phyloP scores from a whole-genome alignment of 345 rosid genomes.

The Turritis glabra region DNA sequence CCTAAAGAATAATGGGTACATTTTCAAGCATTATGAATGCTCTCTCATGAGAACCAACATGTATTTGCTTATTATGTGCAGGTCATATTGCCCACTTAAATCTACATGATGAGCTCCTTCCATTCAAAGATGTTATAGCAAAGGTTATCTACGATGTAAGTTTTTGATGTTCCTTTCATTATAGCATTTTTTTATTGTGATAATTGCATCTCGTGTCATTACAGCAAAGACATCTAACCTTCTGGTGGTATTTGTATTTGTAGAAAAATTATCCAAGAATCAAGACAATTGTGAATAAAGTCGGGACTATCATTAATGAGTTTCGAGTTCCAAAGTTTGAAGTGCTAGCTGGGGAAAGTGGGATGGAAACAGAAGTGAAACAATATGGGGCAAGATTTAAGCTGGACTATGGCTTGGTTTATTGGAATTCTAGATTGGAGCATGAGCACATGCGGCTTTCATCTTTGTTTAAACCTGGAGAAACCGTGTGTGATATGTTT shows the following conservation, averaged over 20 bases:
- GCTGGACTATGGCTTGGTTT: constrained; percentile 83
- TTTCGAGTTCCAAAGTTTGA: constrained; percentile 94
- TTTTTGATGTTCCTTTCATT: constrained; percentile 29
- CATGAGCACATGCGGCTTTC: constrained; percentile 87
- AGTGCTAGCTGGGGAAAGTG: constrained; percentile 78
- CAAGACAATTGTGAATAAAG: constrained; percentile 82
- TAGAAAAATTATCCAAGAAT: constrained; percentile 93
- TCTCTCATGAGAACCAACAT: constrained; percentile 30
- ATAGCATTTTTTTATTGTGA: neutral
- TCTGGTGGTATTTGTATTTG: constrained; percentile 14
- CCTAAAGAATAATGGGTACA: neutral
- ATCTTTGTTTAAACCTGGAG: constrained; percentile 73
- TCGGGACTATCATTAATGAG: constrained; percentile 79
- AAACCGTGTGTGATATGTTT: constrained; percentile 92
- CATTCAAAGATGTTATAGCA: constrained; percentile 83
- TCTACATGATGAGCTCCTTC: constrained; percentile 79
- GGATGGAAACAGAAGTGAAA: constrained; percentile 89
- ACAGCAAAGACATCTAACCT: constrained; percentile 11
- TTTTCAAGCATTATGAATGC: neutral
- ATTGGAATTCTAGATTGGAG: constrained; percentile 96
- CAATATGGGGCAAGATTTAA: constrained; percentile 91
- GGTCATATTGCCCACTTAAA: constrained; percentile 96
- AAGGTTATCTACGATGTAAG: constrained; percentile 90
- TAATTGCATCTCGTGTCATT: neutral
- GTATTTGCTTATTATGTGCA: constrained; percentile 45